Percentiles rank a stretch among this genome's conserved stretches.
These are phyloP conservation scores for Ottelia alismoides DNA, from an alignment of 106 monocot genomes.

Conservation along the genomic window DNA sequence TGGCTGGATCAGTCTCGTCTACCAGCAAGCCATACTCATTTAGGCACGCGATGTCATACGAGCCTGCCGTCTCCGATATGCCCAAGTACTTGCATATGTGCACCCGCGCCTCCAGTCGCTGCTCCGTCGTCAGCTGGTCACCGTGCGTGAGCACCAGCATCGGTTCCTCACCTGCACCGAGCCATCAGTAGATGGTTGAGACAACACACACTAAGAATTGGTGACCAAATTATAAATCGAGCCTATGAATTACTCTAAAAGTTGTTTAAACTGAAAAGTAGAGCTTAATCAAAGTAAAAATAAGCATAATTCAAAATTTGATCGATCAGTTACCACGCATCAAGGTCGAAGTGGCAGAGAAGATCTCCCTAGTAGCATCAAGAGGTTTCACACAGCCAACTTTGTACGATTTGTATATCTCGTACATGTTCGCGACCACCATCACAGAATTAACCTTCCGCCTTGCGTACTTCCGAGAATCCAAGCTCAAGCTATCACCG, in stretches of 20 bases:
- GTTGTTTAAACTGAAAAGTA: too few species aligned
- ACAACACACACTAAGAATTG: background rate
- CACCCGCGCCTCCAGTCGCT: conserved; percentile 4
- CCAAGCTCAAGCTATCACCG: background rate
- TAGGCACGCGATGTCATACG: conserved; percentile 13
- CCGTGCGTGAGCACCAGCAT: conserved; percentile 12
- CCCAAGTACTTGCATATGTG: conserved; percentile 6
- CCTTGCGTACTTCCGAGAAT: conserved; percentile 23
- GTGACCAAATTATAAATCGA: background rate
- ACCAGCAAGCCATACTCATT: conserved; percentile 12
- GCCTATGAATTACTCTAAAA: too few species aligned
- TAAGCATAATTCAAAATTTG: too few species aligned
- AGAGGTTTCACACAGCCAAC: conserved; percentile 20
- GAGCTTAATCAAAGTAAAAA: too few species aligned
- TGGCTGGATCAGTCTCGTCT: conserved; percentile 9
- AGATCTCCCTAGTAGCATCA: conserved; percentile 29
- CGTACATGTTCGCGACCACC: conserved; percentile 33
- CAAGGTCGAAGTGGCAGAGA: conserved; percentile 25
- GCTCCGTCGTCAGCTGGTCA: conserved; percentile 9
- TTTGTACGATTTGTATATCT: conserved; percentile 21
- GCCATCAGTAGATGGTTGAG: too few species aligned
- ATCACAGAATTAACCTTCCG: conserved; percentile 36
- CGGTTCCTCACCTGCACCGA: conserved; percentile 1
- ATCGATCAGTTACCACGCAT: conserved; percentile 37
- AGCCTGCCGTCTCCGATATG: conserved; percentile 8